A percentile compares a stretch with the other conserved stretches of the same genome.
Conservation (phyloP, 768 basidiomycete genomes). For the Mycena latifolia region DNA sequence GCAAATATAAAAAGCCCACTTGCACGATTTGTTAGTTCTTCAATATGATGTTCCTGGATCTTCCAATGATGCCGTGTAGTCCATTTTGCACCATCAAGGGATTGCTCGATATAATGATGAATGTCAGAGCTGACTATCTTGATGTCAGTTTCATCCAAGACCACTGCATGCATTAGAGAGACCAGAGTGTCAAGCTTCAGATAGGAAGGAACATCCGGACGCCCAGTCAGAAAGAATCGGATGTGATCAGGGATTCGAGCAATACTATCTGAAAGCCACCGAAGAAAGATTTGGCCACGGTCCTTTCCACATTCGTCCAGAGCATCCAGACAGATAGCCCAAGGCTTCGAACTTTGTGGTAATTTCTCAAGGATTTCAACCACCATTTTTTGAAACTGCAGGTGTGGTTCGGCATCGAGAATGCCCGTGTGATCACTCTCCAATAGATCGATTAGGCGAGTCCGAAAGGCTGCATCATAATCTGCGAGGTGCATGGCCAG, state of each 20-base stretch:
- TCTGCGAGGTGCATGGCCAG: background rate
- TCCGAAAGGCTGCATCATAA: too few relatives aligned
- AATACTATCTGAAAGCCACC: slow-evolving; percentile 2
- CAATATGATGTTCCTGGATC: background rate
- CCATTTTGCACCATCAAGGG: background rate
- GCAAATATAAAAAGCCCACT: background rate
- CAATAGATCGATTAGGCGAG: too few relatives aligned
- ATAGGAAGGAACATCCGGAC: background rate
- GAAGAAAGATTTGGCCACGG: background rate
- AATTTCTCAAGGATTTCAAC: background rate
- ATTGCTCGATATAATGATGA: too few relatives aligned
- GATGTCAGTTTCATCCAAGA: too few relatives aligned
- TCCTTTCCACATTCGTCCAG: slow-evolving; percentile 5
- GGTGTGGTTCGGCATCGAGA: too few relatives aligned
- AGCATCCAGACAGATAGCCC: background rate
- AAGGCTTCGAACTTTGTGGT: background rate
- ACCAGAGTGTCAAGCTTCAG: background rate
- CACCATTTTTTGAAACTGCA: too few relatives aligned
- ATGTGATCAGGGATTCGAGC: background rate
- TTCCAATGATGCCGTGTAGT: background rate
- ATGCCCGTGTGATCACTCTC: too few relatives aligned
- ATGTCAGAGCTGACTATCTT: too few relatives aligned
- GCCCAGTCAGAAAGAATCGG: background rate
- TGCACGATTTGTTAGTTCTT: background rate
- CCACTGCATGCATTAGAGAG: too few relatives aligned